Evolutionary conservation across 768 basidiomycete genomes (phyloP), one percentile per base, ranked within the genome.

Genomic region (Amanita pallidorosea): DNA sequence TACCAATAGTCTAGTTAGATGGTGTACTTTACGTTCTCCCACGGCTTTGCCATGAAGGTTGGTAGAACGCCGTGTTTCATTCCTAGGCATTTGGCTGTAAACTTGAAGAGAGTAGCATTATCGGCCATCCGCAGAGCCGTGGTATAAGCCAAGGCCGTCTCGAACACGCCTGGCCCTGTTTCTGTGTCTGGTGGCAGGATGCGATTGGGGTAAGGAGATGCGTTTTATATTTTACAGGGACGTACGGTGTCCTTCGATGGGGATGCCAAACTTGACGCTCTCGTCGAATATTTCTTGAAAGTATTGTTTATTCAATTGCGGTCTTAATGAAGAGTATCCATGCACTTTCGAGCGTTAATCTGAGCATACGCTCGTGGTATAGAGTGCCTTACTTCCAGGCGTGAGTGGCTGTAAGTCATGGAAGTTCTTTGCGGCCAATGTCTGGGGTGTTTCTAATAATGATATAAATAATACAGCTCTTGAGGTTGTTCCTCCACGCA

Each of bases 11-110:
- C 9, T 18, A n/a, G 27, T 38, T 31, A 17, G 31, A 35, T 37
- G 15, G 49, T 31, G 11, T 15, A 20, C 70, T 85, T 61, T 60
- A 93, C 92, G 60, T 90, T 83, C 29, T 83, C 84, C 88, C 90
- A 96, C 22, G 94, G 94, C 60, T 97, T 97, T 0, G 94, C 93
- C 95, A 97, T 98, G 67, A 99, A 99, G 53, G 90, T 95, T 1
- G 96, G 95, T 35, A 91, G 77, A 50, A 99, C 73, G 7, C 86
- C 88, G 56, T 87, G 74, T 62, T 84, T 80, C 77, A 96, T 88
- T 0, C 95, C 95, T 2, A 95, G 68, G 53, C 90, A 90, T 73
- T 97, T 97, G 2, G 90, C 88, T 12, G 88, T 65, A 57, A 84
- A 88, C 64, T 99, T 99, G 79, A 90, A 99, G 43, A 99, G 69